Evolutionary conservation across 2,329 filamentous ascomycete genomes (phyloP).

Genomic region (Fusarium tuaranense): DNA sequence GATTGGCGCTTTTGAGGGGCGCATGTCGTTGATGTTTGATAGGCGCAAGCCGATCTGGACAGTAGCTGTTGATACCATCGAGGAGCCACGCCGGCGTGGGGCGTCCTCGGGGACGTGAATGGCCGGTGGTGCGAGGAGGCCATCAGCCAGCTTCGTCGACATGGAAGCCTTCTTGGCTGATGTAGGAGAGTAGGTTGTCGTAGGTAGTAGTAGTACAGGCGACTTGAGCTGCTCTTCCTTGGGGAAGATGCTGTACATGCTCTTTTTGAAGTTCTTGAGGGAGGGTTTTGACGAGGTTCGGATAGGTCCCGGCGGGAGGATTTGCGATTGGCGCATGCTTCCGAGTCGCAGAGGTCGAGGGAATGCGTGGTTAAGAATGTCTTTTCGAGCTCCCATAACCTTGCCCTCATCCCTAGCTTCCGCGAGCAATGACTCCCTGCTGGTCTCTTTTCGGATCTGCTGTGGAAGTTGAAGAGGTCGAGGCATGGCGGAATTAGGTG

Average conservation of each 20-base stretch:
- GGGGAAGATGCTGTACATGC: conserved; percentile 45
- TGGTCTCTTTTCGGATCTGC: conserved; percentile 19
- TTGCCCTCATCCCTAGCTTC: conserved; percentile 48
- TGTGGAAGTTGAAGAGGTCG: conserved; percentile 21
- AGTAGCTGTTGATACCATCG: conserved; percentile 73
- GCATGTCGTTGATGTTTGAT: conserved; percentile 68
- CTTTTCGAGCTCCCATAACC: conserved; percentile 42
- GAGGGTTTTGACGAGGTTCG: conserved; percentile 34
- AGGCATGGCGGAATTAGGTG: conserved; percentile 15
- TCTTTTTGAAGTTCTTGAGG: conserved; percentile 40
- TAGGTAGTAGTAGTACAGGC: conserved; percentile 57
- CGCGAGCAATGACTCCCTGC: conserved; percentile 25
- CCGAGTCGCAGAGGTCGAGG: conserved; percentile 33
- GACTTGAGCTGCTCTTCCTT: conserved; percentile 33
- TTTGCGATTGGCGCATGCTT: conserved; percentile 36
- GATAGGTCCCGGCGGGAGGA: conserved; percentile 32
- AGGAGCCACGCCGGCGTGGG: conserved; percentile 69
- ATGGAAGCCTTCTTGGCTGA: conserved; percentile 17
- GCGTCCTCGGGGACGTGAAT: conserved; percentile 53
- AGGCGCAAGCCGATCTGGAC: conserved; percentile 79
- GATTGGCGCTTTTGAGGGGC: conserved; percentile 42
- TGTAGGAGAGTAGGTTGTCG: conserved; percentile 58
- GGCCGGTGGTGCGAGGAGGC: conserved; percentile 55
- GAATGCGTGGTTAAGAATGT: conserved; percentile 33
- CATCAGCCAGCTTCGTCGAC: conserved; percentile 11